Conservation (phyloP, 148 eudicot species). For the Rhododendron ferrugineum region DNA sequence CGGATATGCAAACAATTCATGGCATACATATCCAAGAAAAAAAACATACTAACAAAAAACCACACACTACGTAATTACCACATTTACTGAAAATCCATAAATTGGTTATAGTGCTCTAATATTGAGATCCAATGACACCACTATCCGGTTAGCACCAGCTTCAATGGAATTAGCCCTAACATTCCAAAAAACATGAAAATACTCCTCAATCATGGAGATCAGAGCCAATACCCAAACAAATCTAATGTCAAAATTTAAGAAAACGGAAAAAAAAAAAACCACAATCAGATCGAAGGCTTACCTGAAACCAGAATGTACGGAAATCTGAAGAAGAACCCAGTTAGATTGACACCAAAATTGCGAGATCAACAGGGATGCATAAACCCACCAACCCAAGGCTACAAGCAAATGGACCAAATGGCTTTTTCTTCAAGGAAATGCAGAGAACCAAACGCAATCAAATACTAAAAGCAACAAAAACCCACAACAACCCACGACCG, state of each 20-base stretch:
- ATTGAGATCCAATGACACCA: background rate
- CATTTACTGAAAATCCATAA: background rate
- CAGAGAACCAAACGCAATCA: background rate
- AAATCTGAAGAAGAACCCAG: conserved; percentile 4
- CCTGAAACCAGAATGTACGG: background rate
- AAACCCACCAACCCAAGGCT: background rate
- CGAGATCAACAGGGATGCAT: background rate
- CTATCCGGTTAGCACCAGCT: background rate
- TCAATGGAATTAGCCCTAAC: background rate
- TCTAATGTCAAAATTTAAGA: background rate
- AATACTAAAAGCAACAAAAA: background rate
- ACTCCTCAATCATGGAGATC: background rate
- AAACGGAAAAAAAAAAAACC: background rate
- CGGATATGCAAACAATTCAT: background rate
- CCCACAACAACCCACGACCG: background rate
- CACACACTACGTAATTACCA: too few relatives aligned
- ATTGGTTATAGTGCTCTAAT: background rate
- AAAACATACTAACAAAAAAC: background rate
- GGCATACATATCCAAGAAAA: background rate
- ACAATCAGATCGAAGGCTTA: background rate
- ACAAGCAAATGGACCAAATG: background rate
- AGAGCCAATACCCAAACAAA: background rate
- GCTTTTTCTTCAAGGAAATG: background rate
- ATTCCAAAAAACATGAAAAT: background rate
- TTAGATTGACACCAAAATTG: background rate